Evolutionary conservation across 2,329 filamentous ascomycete species (phyloP).

Genomic region (Curvularia hawaiiensis): DNA sequence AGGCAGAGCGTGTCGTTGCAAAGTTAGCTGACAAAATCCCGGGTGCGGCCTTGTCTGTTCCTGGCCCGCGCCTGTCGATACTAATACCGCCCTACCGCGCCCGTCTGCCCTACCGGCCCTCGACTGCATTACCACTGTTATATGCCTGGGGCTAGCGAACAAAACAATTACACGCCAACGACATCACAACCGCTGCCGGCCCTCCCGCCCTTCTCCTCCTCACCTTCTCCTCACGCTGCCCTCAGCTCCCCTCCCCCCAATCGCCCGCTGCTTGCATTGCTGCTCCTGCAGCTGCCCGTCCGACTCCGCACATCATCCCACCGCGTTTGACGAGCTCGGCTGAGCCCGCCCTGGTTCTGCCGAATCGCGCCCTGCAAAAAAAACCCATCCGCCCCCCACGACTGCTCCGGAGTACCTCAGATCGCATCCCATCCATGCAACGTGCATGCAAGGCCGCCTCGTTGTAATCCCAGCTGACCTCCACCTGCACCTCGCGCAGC

Average conservation of each 20-base stretch:
- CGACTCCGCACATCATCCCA: slow-evolving; percentile 17
- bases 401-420: slow-evolving; percentile 30
- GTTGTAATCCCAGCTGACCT: slow-evolving; percentile 32
- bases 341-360: slow-evolving; percentile 19
- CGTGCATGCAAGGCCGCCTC: slow-evolving; percentile 25
- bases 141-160: not conserved
- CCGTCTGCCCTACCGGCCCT: not conserved
- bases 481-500: slow-evolving; percentile 36
- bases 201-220: not conserved
- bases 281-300: slow-evolving; percentile 1
- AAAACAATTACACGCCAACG: slow-evolving; percentile 2
- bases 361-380: slow-evolving; percentile 21
- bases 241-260: not conserved
- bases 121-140: too few relatives aligned
- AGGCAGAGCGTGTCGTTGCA: slow-evolving; percentile 9
- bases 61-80: slow-evolving; percentile 2
- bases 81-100: not conserved
- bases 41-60: slow-evolving; percentile 16
- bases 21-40: slow-evolving; percentile 18
- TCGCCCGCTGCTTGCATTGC: too few relatives aligned
- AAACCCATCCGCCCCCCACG: slow-evolving; percentile 24
- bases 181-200: not conserved
- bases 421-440: slow-evolving; percentile 26
- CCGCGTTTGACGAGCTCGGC: slow-evolving; percentile 8
- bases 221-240: not conserved